phyloP scores from a whole-genome alignment of 805 yeast species.

The Yamadazyma takamatsuzukensis region DNA sequence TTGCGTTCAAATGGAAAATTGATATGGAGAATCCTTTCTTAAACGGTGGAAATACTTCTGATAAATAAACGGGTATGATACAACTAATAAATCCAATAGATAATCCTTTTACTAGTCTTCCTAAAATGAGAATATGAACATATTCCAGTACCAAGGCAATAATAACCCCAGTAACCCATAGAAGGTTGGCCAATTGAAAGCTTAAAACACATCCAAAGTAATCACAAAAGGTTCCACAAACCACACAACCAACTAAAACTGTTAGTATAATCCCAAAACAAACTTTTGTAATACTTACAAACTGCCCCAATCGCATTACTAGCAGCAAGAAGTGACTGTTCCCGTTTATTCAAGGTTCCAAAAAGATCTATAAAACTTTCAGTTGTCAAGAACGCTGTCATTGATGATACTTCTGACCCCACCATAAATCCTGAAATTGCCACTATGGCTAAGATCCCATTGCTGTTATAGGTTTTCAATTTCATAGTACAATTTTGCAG shows the following conservation, averaged over 20 bases:
- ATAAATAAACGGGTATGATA: conserved; percentile 27
- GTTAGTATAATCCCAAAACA: neutral
- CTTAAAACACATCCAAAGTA: conserved; percentile 23
- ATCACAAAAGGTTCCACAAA: conserved; percentile 26
- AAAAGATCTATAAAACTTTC: conserved; percentile 18
- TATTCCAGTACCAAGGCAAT: conserved; percentile 23
- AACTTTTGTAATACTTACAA: conserved; percentile 5
- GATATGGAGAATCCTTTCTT: conserved; percentile 22
- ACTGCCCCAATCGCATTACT: conserved; percentile 35
- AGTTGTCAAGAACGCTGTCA: conserved; percentile 18
- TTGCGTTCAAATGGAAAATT: conserved; percentile 18
- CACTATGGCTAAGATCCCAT: conserved; percentile 15
- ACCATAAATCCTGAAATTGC: conserved; percentile 25
- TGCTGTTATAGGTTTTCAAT: conserved; percentile 15
- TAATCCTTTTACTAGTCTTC: conserved; percentile 27
- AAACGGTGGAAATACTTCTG: conserved; percentile 23
- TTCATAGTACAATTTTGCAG: conserved; percentile 6
- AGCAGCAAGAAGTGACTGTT: conserved; percentile 22
- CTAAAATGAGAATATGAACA: conserved; percentile 21
- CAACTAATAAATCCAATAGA: conserved; percentile 30
- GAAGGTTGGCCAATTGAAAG: conserved; percentile 19
- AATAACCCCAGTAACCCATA: conserved; percentile 28
- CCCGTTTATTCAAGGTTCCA: conserved; percentile 18
- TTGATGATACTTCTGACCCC: conserved; percentile 26
- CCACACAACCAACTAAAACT: conserved; percentile 23